Conservation (phyloP, 768 basidiomycete genomes). For the Collybia sp. region DNA sequence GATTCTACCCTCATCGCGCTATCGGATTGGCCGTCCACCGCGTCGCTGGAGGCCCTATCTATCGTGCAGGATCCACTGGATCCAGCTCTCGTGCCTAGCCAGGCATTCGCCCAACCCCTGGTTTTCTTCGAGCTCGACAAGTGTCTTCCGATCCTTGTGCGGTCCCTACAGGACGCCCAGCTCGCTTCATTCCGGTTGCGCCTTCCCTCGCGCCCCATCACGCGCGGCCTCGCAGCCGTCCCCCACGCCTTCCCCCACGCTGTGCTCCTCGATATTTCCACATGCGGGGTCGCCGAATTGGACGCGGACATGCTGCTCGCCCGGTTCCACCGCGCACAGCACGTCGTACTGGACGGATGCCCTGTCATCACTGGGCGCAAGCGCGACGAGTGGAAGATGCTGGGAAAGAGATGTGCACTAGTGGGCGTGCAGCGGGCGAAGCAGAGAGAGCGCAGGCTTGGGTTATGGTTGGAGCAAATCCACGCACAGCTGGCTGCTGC, state of each 20-base stretch:
- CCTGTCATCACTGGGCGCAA: constrained; percentile 46
- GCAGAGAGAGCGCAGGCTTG: constrained; percentile 63
- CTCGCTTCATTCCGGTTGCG: constrained; percentile 62
- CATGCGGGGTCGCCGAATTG: constrained; percentile 48
- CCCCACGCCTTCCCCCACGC: constrained; percentile 37
- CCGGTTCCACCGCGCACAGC: constrained; percentile 45
- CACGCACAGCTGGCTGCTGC: no score
- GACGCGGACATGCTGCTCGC: constrained; percentile 54
- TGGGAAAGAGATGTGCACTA: constrained; percentile 61
- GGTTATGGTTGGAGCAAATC: constrained; percentile 38
- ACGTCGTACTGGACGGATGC: constrained; percentile 72
- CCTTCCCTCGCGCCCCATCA: constrained; percentile 63
- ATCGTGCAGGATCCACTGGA: constrained; percentile 65
- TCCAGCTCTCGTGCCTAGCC: constrained; percentile 23
- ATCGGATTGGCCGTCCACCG: constrained; percentile 51
- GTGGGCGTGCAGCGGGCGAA: constrained; percentile 56
- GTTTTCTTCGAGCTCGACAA: constrained; percentile 74
- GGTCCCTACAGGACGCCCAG: constrained; percentile 39
- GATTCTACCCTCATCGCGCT: constrained; percentile 65
- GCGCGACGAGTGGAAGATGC: constrained; percentile 51
- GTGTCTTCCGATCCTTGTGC: constrained; percentile 38
- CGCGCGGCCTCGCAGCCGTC: constrained; percentile 20
- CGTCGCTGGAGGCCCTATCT: constrained; percentile 41
- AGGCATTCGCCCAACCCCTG: constrained; percentile 77
- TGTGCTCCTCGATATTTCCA: constrained; percentile 71